phyloP scores from a whole-genome alignment of 345 rosid species.

The Salix brachista region DNA sequence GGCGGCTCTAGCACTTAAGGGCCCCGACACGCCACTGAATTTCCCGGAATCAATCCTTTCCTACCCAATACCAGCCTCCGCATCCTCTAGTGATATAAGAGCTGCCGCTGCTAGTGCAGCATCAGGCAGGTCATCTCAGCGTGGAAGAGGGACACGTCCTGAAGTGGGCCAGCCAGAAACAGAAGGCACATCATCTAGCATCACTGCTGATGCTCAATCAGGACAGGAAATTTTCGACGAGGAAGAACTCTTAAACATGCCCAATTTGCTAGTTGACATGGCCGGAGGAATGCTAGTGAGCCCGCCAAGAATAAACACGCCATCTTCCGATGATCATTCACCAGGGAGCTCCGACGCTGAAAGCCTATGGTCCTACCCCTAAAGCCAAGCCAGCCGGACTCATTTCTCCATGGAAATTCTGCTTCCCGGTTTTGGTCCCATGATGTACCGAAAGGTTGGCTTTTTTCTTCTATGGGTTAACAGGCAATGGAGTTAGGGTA shows the following conservation, averaged over 20 bases:
- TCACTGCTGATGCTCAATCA: neutral
- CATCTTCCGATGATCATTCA: slow-evolving; percentile 43
- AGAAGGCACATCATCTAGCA: neutral
- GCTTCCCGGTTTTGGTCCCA: neutral
- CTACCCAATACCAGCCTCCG: slow-evolving; percentile 46
- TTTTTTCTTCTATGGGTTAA: neutral
- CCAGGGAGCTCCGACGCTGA: slow-evolving; percentile 51
- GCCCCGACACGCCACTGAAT: slow-evolving; percentile 48
- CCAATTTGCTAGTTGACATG: slow-evolving; percentile 62
- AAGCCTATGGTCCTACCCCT: slow-evolving; percentile 44
- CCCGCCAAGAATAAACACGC: slow-evolving; percentile 60
- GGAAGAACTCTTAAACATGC: slow-evolving; percentile 54
- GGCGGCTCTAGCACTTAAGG: slow-evolving; percentile 71
- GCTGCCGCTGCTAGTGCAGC: slow-evolving; percentile 62
- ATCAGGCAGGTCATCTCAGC: slow-evolving; percentile 12
- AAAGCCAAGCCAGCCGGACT: neutral
- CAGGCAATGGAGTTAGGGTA: neutral
- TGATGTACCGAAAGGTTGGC: neutral
- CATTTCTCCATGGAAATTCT: neutral
- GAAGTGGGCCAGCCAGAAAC: slow-evolving; percentile 1
- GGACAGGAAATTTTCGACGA: slow-evolving; percentile 46
- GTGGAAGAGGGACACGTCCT: slow-evolving; percentile 9
- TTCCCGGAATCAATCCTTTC: slow-evolving; percentile 47
- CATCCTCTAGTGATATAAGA: slow-evolving; percentile 48
- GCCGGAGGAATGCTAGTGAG: slow-evolving; percentile 72